Percentiles rank a stretch among this genome's conserved stretches.
These are phyloP conservation scores for Aspergillus steynii DNA, from an alignment of 495 filamentous ascomycete genomes.

Conservation along the genomic window DNA sequence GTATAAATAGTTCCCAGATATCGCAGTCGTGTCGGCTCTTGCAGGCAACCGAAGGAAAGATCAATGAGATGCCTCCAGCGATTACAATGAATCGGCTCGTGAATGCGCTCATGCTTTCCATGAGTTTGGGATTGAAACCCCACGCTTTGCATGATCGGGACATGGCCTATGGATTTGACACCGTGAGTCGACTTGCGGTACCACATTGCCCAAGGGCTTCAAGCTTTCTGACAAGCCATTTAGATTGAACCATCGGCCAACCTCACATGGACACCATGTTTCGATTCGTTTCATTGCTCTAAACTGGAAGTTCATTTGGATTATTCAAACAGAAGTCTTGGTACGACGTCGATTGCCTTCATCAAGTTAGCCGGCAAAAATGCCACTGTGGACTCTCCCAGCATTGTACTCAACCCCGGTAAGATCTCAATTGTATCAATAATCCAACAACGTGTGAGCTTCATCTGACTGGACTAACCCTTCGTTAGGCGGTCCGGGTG, in stretches of 20 bases:
- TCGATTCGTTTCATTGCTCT: slow-evolving; percentile 22
- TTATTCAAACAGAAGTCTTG: slow-evolving; percentile 24
- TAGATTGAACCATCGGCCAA: slow-evolving; percentile 20
- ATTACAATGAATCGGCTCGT: slow-evolving; percentile 11
- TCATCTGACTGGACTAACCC: no score
- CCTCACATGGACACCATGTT: slow-evolving; percentile 29
- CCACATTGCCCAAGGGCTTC: slow-evolving; percentile 11
- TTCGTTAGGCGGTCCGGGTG: slow-evolving; percentile 43
- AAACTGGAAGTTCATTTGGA: slow-evolving; percentile 28
- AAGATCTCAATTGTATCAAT: slow-evolving; percentile 8
- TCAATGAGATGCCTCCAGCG: slow-evolving; percentile 1
- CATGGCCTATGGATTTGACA: slow-evolving; percentile 16
- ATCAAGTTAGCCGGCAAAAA: slow-evolving; percentile 26
- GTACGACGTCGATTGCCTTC: slow-evolving; percentile 25
- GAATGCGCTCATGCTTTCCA: slow-evolving; percentile 8
- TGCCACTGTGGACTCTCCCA: slow-evolving; percentile 18
- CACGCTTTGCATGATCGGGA: slow-evolving; percentile 11
- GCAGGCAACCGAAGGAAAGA: slow-evolving; percentile 6
- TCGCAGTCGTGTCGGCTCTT: slow-evolving; percentile 7
- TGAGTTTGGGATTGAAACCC: slow-evolving; percentile 15
- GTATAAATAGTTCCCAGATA: slow-evolving; percentile 14
- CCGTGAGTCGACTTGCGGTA: slow-evolving; percentile 8
- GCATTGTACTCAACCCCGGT: slow-evolving; percentile 20
- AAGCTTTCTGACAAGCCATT: slow-evolving; percentile 15
- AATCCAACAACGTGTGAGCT: neutral